A percentile compares a stretch with the other conserved stretches of the same genome.
Evolutionary conservation across 2,329 filamentous ascomycete genomes (phyloP).

Genomic region (Emericellopsis atlantica): DNA sequence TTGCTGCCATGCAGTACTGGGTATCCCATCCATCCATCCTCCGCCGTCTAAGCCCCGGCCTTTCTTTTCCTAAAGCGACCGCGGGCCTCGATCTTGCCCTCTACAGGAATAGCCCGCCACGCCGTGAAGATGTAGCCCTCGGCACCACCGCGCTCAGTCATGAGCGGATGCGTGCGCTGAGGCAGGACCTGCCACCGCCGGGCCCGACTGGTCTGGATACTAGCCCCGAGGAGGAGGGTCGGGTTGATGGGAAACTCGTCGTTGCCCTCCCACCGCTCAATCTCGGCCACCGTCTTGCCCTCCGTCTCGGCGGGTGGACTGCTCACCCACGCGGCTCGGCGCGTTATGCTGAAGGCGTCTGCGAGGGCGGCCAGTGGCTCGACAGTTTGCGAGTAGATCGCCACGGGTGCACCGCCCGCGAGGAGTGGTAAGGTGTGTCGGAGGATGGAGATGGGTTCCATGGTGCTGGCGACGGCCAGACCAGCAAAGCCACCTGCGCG

Average conservation of each 20-base stretch:
- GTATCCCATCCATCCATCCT: not conserved
- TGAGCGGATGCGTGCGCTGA: conserved; percentile 81
- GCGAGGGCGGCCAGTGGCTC: conserved; percentile 68
- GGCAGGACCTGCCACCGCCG: conserved; percentile 85
- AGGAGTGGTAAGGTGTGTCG: conserved; percentile 68
- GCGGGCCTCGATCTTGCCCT: conserved; percentile 69
- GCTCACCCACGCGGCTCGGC: conserved; percentile 62
- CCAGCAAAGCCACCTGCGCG: conserved; percentile 70
- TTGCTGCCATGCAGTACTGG: not conserved
- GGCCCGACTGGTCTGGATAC: conserved; percentile 68
- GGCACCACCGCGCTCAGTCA: conserved; percentile 77
- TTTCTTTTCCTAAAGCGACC: conserved; percentile 68
- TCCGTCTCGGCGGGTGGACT: conserved; percentile 32
- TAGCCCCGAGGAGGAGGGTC: conserved; percentile 65
- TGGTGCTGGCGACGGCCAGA: conserved; percentile 67
- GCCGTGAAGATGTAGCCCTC: conserved; percentile 87
- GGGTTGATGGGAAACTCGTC: conserved; percentile 83
- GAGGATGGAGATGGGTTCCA: conserved; percentile 70
- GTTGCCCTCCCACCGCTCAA: conserved; percentile 44
- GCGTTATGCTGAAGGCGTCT: conserved; percentile 73
- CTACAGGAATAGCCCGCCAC: conserved; percentile 65
- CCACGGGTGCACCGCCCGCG: conserved; percentile 69
- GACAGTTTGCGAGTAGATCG: conserved; percentile 70
- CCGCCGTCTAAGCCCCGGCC: conserved; percentile 13
- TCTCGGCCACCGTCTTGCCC: conserved; percentile 31